Base-by-base conservation (phyloP, 2,329 filamentous ascomycete species). In the Purpureocillium lavendulum region DNA sequence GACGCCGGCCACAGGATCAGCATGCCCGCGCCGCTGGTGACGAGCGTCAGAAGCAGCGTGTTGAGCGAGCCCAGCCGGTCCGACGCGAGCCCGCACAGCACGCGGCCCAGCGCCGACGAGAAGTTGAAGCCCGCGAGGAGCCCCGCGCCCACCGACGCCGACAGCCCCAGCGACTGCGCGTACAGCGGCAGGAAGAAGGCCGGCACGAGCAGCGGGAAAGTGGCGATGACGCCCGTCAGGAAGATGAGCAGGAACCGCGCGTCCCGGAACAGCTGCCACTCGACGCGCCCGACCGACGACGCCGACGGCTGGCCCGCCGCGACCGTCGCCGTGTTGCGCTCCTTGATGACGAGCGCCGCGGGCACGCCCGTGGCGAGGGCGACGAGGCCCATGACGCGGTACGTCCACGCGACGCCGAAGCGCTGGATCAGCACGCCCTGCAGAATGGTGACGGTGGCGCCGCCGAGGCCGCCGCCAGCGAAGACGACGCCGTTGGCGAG, bases 101-200 rank as follows among this genome's bases (percentile, higher is more conserved):
- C 57, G 15, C 76, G 62, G 0, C 77, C 75, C 7, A 76, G 45
- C 0, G 74, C 73, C 0, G 74, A 76, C 2, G 71, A 67, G 30
- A 75, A 69, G 51, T 77, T 77, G 58, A 78, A 81, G 2, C 67
- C 73, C 1, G 75, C 75, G 1, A 80, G 63, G 0, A 80, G 59
- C 13, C 61, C 73, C 1, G 76, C 75, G 1, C 73, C 75, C 0
- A 61, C 64, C 5, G 59, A 59, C 2, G 70, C 61, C 0, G 65
- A 64, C 12, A 79, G 57, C 0, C 70, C 70, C 6, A 80, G 58
- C 0, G 73, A 71, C 9, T 61, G 54, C 15, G 64, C 64, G 47
- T 74, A 75, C 1, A 77, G 58, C 0, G 75, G 75, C 3, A 79
- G 56, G 50, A 78, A 79, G 59, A 77, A 79, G 0, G 74, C 70